Base-by-base conservation (phyloP, 2,329 filamentous ascomycete species). In the Penicillium verrucosum region DNA sequence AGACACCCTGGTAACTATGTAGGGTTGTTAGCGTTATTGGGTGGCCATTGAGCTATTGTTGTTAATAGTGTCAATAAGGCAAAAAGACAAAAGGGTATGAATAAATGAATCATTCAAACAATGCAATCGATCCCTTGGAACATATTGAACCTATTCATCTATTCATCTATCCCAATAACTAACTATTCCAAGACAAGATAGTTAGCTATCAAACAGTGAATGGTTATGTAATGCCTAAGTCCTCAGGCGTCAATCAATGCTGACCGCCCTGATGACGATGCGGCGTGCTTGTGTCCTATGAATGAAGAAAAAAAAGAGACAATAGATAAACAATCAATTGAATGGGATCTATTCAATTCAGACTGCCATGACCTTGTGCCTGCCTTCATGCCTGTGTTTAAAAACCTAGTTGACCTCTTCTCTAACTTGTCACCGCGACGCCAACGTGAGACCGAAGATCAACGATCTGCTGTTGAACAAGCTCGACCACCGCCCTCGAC, bases 351-450 rank as follows among this genome's bases (percentile, higher is more conserved):
- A 29, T 58, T 51, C 47, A 14, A 45, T 45, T 40, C 57, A 54
- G 40, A 57, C 41, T 56, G 23, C 32, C 48, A 34, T 58, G 52
- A 44, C 34, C 11, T 23, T 54, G 50, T 54, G 58, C 51, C 45
- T 30, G 14, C 41, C 51, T 45, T 56, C 43, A 65, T 63, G 59
- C 44, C 58, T 52, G 50, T 66, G 42, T 63, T 64, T 36, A 53
- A 51, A 27, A 64, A 45, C 36, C 27, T 60, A 18, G 56, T 57
- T 32, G 58, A 61, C 5, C 44, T 63, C 41, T 49, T 64, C 40
- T 47, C 57, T 46, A 58, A 41, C n/a, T 47, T 62, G n/a, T 65
- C 63, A 25, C 64, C 62, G 40, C 60, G 55, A 60, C 60, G 57
- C 61, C 44, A 40, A 27, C 60, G 51, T 56, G 48, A 51, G 51